Conservation (phyloP, 2,329 filamentous ascomycete species). For the Microsporum ferrugineum region DNA sequence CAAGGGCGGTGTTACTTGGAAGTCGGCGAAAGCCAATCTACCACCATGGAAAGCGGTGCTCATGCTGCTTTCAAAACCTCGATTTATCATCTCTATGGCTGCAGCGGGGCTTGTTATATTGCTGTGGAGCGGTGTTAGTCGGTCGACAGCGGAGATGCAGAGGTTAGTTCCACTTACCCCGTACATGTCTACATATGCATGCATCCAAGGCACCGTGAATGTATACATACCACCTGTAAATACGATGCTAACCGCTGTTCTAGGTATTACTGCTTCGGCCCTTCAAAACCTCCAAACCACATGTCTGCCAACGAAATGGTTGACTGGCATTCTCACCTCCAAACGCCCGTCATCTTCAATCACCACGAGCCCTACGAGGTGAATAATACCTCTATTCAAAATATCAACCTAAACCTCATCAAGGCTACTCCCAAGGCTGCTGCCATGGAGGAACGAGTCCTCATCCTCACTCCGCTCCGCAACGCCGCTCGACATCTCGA, state of each 20-base stretch:
- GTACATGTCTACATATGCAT: neutral
- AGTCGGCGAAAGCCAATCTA: slow-evolving; percentile 68
- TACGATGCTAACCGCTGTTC: slow-evolving; percentile 8
- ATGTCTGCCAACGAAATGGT: slow-evolving; percentile 87
- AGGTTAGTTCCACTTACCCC: slow-evolving; percentile 48
- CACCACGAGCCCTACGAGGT: slow-evolving; percentile 79
- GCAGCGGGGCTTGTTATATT: slow-evolving; percentile 61
- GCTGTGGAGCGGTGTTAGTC: slow-evolving; percentile 77
- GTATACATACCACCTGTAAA: neutral
- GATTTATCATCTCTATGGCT: slow-evolving; percentile 63
- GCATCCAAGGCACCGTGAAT: neutral
- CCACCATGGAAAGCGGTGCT: slow-evolving; percentile 64
- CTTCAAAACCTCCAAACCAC: slow-evolving; percentile 86
- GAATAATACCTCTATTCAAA: slow-evolving; percentile 66
- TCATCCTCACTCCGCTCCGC: slow-evolving; percentile 86
- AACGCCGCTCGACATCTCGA: slow-evolving; percentile 72
- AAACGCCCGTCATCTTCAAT: slow-evolving; percentile 93
- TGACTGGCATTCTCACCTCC: slow-evolving; percentile 75
- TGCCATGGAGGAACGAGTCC: slow-evolving; percentile 70
- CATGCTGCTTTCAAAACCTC: slow-evolving; percentile 60
- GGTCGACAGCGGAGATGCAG: slow-evolving; percentile 76
- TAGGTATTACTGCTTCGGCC: slow-evolving; percentile 96
- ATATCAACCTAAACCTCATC: slow-evolving; percentile 75
- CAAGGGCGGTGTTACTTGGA: slow-evolving; percentile 86
- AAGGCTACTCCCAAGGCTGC: slow-evolving; percentile 67